Base-by-base conservation (phyloP, 805 yeast genomes). In the Cyberlindnera petersonii region DNA sequence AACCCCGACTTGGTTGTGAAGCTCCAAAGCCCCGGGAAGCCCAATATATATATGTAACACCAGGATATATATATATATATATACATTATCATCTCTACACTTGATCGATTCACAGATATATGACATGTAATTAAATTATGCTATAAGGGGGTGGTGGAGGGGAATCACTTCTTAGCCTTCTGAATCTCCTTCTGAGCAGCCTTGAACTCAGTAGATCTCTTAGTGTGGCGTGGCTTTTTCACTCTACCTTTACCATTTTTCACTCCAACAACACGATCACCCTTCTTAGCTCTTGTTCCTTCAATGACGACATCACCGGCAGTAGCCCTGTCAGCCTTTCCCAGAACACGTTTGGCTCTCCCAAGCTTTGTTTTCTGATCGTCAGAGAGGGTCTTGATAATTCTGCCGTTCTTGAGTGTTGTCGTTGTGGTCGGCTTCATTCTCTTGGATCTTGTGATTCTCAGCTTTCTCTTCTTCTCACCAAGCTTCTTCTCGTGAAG, bases 281-380 rank as follows among this genome's bases (percentile, higher is more conserved):
- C 88, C 61, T 82, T 82, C 42, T 68, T 64, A 13, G 96, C 88
- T 66, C 95, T 77, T 39, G 73, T 65, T 47, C 96, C 96, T 65
- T 87, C 96, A 9, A 24, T 21, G 6, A 69, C 53, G 42, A 76
- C 57, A 36, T 65, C 52, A 35, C 91, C 91, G 8, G 79, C 74
- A 17, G 82, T 71, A 24, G 82, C 73, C 52, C 83, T 75, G 58
- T 86, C 96, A 37, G 88, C 85, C 57, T 80, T 86, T 36, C 91
- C 91, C 31, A 88, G 68, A 4, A 83, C 69, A 40, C 76, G 71
- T 53, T 73, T 74, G 16, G 93, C 95, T 60, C 96, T 75, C 26
- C 96, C 96, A 26, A 86, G 61, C 52, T 75, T 75, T 13, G 94
- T 82, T 61, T 72, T 83, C 60, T 85, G 93, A 29, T 73, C 72